A percentile compares a stretch with the other conserved stretches of the same genome.
Conservation (phyloP, 1,284 basidiomycete species). For the Cutaneotrichosporon sp. region DNA sequence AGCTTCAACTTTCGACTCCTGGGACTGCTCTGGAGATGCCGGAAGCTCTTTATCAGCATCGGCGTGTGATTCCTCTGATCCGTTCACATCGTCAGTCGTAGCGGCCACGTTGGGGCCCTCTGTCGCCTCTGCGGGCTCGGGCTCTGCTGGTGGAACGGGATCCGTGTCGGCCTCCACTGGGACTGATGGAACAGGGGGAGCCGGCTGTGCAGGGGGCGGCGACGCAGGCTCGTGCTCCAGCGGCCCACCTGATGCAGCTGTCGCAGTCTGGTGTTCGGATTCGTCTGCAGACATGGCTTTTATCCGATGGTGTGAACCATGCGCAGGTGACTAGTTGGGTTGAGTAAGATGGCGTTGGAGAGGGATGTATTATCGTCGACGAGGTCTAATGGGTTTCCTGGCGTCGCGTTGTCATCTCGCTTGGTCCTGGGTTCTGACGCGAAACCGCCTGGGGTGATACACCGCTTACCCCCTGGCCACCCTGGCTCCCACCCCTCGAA, state of each 20-base stretch:
- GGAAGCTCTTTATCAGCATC: neutral
- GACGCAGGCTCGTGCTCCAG: neutral
- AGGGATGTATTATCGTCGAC: too few species aligned
- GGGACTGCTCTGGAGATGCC: too few species aligned
- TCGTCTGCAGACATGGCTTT: conserved; percentile 8
- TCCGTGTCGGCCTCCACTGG: neutral
- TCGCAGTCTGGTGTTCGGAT: neutral
- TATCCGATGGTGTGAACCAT: neutral
- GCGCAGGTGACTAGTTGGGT: neutral
- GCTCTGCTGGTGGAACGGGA: too few species aligned
- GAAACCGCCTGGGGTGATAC: neutral
- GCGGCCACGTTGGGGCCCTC: neutral
- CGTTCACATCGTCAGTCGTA: neutral
- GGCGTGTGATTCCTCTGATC: neutral
- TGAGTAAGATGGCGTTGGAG: neutral
- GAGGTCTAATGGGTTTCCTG: too few species aligned
- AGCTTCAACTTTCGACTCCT: neutral
- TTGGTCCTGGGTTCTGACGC: neutral
- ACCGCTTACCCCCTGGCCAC: neutral
- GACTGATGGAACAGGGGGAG: neutral
- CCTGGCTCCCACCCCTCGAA: too few species aligned
- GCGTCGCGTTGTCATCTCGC: conserved; percentile 8
- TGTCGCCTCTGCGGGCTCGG: neutral
- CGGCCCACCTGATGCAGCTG: neutral
- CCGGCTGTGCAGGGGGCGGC: too few species aligned